A percentile compares a stretch with the other conserved stretches of the same genome.
phyloP scores from a whole-genome alignment of 2,329 filamentous ascomycete species.

The Stemphylium vesicarium region DNA sequence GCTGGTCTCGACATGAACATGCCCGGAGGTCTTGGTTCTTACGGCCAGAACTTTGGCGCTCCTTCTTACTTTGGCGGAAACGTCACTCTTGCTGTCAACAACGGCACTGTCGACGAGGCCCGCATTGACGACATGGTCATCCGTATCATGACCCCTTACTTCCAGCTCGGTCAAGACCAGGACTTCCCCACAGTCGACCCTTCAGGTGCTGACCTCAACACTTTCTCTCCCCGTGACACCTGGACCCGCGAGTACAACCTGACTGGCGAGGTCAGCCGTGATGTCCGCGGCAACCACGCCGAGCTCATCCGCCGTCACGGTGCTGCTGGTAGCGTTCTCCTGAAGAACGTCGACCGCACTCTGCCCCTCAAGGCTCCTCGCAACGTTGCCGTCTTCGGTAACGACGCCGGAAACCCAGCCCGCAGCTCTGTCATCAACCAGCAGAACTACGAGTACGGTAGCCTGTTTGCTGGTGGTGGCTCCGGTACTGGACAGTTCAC shows the following conservation, averaged over 20 bases:
- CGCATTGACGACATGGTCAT: slow-evolving; percentile 56
- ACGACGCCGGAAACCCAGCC: slow-evolving; percentile 56
- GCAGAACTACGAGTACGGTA: slow-evolving; percentile 47
- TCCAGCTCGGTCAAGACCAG: slow-evolving; percentile 52
- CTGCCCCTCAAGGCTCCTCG: slow-evolving; percentile 61
- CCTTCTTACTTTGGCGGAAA: slow-evolving; percentile 55
- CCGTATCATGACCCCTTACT: slow-evolving; percentile 56
- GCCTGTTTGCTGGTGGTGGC: slow-evolving; percentile 53
- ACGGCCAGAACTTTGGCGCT: slow-evolving; percentile 31
- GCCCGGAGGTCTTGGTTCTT: slow-evolving; percentile 45
- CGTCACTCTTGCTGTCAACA: slow-evolving; percentile 47
- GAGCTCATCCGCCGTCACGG: slow-evolving; percentile 51
- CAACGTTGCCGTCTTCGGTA: slow-evolving; percentile 58
- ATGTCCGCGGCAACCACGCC: slow-evolving; percentile 52
- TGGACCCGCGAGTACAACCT: slow-evolving; percentile 46
- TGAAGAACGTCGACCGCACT: slow-evolving; percentile 58
- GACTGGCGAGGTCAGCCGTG: slow-evolving; percentile 38
- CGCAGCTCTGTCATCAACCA: slow-evolving; percentile 52
- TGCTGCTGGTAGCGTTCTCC: slow-evolving; percentile 49
- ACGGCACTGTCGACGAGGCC: slow-evolving; percentile 49
- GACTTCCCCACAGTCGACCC: slow-evolving; percentile 49
- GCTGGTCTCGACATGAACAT: slow-evolving; percentile 59
- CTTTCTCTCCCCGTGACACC: slow-evolving; percentile 51
- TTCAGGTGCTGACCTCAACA: slow-evolving; percentile 38
- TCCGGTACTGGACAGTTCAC: slow-evolving; percentile 51